Conservation (phyloP, 305 asterid genomes). For the Fraxinus paxiana region DNA sequence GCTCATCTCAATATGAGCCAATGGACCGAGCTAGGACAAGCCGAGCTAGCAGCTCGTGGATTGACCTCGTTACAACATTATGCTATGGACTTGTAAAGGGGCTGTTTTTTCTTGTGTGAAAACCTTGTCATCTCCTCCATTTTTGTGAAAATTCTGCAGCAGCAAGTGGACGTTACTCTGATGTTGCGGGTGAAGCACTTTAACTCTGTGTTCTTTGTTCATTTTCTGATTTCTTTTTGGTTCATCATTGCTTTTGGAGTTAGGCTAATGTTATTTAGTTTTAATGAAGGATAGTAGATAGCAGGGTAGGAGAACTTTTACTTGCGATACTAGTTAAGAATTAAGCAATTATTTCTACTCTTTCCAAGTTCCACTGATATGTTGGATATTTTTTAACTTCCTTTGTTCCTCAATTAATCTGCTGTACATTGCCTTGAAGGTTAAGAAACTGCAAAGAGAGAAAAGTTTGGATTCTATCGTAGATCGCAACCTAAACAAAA, state of each 20-base stretch:
- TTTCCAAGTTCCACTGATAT: background rate
- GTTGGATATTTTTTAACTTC: background rate
- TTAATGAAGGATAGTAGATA: background rate
- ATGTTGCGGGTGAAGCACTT: background rate
- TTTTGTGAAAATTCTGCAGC: background rate
- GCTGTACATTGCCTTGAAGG: constrained; percentile 34
- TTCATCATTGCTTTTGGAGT: background rate
- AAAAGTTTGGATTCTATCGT: constrained; percentile 61
- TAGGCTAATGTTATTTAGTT: background rate
- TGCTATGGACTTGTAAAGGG: background rate
- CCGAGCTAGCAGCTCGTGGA: background rate
- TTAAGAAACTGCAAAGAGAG: constrained; percentile 76
- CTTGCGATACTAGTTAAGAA: background rate
- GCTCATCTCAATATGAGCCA: background rate
- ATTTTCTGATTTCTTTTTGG: background rate
- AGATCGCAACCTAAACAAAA: constrained; percentile 52
- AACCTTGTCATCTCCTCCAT: background rate
- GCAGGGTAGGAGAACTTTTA: background rate
- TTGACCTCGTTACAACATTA: background rate
- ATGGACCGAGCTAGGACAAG: background rate
- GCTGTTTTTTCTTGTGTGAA: background rate
- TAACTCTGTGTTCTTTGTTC: background rate
- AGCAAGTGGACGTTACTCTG: background rate
- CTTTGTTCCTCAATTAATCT: background rate
- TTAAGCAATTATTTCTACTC: background rate